These are phyloP conservation scores for Tricholoma bakamatsutake DNA, from an alignment of 768 basidiomycete species.

Conservation along the genomic window DNA sequence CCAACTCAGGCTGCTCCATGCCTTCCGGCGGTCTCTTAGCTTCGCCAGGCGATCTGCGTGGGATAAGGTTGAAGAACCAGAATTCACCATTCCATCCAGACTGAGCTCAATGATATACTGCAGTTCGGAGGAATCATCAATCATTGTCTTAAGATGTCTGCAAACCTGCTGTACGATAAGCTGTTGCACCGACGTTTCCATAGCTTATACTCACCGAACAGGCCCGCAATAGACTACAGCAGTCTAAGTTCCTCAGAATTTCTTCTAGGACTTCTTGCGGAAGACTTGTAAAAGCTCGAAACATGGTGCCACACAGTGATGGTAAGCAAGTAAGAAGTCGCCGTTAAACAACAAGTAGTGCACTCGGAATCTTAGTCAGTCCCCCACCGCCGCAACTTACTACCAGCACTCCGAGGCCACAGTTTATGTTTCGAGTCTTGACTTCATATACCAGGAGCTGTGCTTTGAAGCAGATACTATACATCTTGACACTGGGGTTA, in stretches of 20 bases:
- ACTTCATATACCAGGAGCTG: too few species aligned
- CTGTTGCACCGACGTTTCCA: not conserved
- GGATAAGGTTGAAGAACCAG: conserved; percentile 4
- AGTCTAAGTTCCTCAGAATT: not conserved
- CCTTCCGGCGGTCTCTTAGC: conserved; percentile 15
- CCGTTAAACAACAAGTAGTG: too few species aligned
- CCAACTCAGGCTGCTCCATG: conserved; percentile 22
- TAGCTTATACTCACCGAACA: not conserved
- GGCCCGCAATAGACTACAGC: not conserved
- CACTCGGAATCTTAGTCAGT: too few species aligned
- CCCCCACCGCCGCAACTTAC: too few species aligned
- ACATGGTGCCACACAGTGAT: not conserved
- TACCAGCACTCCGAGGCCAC: too few species aligned
- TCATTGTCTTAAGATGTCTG: conserved; percentile 16
- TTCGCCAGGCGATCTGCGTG: conserved; percentile 15
- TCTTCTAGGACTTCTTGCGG: not conserved
- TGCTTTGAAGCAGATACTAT: too few species aligned
- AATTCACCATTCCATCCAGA: conserved; percentile 29
- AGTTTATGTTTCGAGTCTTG: too few species aligned
- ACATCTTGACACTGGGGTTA: too few species aligned
- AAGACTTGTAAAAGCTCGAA: not conserved
- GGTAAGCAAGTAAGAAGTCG: not conserved
- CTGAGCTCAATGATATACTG: conserved; percentile 34
- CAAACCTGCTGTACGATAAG: conserved; percentile 23
- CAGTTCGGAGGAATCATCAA: conserved; percentile 22